These are phyloP conservation scores for Niveomyces coronatus DNA, from an alignment of 2,329 filamentous ascomycete genomes.

Conservation along the genomic window DNA sequence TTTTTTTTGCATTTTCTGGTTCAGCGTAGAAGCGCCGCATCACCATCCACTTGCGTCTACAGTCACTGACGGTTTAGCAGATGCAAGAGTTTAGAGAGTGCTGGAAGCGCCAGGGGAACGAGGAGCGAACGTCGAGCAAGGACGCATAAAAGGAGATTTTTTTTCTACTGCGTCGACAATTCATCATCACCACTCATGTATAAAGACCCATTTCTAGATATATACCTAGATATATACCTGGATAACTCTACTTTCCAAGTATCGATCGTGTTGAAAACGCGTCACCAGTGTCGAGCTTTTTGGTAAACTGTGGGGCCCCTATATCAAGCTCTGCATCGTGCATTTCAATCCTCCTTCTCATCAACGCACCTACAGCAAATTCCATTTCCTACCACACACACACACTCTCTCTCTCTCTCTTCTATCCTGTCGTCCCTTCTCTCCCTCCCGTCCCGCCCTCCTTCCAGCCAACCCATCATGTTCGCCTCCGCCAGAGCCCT, in stretches of 20 bases:
- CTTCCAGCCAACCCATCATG: slow-evolving; percentile 1
- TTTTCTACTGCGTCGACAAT: neutral
- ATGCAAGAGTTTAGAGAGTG: slow-evolving; percentile 85
- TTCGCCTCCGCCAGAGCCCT: slow-evolving; percentile 5
- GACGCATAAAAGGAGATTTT: slow-evolving; percentile 36
- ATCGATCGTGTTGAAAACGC: too few species aligned
- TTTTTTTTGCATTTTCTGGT: slow-evolving; percentile 1
- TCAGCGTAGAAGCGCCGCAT: too few species aligned
- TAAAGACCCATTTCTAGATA: too few species aligned
- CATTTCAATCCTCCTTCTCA: neutral
- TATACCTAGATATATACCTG: neutral
- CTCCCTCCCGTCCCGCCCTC: too few species aligned
- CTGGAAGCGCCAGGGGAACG: slow-evolving; percentile 85
- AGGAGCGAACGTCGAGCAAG: slow-evolving; percentile 68
- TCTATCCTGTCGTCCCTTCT: too few species aligned
- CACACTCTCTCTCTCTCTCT: too few species aligned
- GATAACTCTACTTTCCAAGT: too few species aligned
- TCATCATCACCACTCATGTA: too few species aligned
- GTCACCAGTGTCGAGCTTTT: too few species aligned
- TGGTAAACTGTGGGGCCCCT: neutral
- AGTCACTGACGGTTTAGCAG: too few species aligned
- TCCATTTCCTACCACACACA: neutral
- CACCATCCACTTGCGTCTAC: too few species aligned
- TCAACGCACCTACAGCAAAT: too few species aligned
- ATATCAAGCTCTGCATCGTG: neutral